Percentiles rank a stretch among this genome's conserved stretches.
phyloP scores from a whole-genome alignment of 2,329 filamentous ascomycete species.

The Lachnellula subtilissima region DNA sequence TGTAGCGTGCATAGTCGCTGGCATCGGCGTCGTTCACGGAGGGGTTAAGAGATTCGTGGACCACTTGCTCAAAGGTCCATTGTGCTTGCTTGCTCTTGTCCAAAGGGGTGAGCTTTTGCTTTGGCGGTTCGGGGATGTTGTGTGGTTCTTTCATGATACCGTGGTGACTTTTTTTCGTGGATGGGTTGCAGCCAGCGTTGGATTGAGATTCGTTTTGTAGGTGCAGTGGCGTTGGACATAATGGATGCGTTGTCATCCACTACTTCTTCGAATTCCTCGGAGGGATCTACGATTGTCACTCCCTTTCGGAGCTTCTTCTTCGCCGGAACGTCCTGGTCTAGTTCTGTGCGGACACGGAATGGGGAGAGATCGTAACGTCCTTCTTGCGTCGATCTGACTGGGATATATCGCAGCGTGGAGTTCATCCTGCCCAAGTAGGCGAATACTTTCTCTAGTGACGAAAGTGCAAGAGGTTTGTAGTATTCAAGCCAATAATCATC shows the following conservation, averaged over 20 bases:
- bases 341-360: constrained; percentile 71
- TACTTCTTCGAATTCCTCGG: constrained; percentile 33
- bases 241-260: constrained; percentile 42
- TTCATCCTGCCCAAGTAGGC: constrained; percentile 74
- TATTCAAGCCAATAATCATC: constrained; percentile 99
- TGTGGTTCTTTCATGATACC: constrained; percentile 54
- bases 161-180: constrained; percentile 33
- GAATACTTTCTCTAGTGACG: constrained; percentile 88
- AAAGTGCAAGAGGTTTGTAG: constrained; percentile 82
- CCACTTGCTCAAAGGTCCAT: constrained; percentile 82
- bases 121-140: constrained; percentile 28
- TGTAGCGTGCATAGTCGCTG: constrained; percentile 83
- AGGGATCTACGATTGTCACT: constrained; percentile 63
- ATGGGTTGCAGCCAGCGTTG: constrained; percentile 56
- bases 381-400: constrained; percentile 66
- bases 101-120: constrained; percentile 52
- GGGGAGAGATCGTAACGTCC: constrained; percentile 81
- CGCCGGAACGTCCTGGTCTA: constrained; percentile 53
- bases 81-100: constrained; percentile 81
- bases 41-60: constrained; percentile 80
- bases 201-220: constrained; percentile 47
- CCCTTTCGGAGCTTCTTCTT: constrained; percentile 63
- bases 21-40: constrained; percentile 71
- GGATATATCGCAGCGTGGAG: constrained; percentile 78
- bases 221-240: constrained; percentile 36